These are phyloP conservation scores for Penicillium sp. DNA, from an alignment of 2,329 filamentous ascomycete genomes.

Conservation along the genomic window DNA sequence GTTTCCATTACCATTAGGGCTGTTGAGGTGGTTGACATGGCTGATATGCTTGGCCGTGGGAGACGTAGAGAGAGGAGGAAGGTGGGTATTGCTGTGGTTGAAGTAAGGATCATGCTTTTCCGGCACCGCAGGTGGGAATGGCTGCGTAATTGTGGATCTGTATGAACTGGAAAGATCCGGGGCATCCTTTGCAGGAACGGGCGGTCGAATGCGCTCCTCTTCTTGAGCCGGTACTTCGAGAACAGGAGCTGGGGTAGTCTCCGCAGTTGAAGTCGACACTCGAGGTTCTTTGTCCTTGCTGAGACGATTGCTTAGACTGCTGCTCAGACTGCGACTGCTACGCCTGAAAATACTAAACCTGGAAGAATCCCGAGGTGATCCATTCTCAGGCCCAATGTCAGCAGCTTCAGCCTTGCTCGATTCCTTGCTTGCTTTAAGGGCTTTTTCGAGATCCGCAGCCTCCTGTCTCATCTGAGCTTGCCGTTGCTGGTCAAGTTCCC, in stretches of 20 bases:
- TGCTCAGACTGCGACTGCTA: constrained; percentile 75
- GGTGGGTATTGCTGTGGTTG: neutral
- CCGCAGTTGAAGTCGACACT: constrained; percentile 27
- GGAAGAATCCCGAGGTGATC: constrained; percentile 41
- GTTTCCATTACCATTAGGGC: neutral
- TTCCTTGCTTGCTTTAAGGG: constrained; percentile 49
- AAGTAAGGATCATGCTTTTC: constrained; percentile 4
- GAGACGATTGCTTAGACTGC: constrained; percentile 75
- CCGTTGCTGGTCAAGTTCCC: constrained; percentile 55
- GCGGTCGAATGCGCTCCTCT: constrained; percentile 10
- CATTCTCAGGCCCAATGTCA: constrained; percentile 45
- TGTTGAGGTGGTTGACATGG: neutral
- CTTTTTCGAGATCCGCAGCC: constrained; percentile 62
- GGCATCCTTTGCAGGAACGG: constrained; percentile 14
- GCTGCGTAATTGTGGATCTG: constrained; percentile 15
- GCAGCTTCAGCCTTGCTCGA: constrained; percentile 64
- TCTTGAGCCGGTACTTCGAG: constrained; percentile 18
- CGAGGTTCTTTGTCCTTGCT: constrained; percentile 40
- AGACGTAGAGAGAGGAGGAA: neutral
- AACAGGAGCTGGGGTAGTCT: constrained; percentile 14
- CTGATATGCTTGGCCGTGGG: neutral
- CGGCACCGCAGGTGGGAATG: constrained; percentile 10
- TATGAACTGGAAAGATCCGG: constrained; percentile 15
- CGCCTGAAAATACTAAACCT: constrained; percentile 66
- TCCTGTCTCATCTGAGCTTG: constrained; percentile 52